phyloP scores from a whole-genome alignment of 331 rosid species.

The Spiraea crenata region DNA sequence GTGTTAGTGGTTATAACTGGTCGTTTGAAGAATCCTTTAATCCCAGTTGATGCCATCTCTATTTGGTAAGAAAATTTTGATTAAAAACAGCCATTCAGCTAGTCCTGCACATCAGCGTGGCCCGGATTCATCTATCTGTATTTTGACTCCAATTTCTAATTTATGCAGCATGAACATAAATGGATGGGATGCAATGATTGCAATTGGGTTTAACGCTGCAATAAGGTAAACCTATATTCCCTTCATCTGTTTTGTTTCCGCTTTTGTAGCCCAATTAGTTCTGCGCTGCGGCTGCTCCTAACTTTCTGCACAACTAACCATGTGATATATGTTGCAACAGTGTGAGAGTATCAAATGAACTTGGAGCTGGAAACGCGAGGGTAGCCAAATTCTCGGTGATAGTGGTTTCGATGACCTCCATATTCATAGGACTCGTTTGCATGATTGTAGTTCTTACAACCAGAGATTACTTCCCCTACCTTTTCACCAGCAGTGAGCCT shows the following conservation, averaged over 20 bases:
- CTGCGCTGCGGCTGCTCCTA: too few species aligned
- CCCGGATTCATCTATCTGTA: background rate
- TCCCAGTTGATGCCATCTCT: conserved; percentile 73
- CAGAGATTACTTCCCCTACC: conserved; percentile 56
- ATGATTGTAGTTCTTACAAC: conserved; percentile 44
- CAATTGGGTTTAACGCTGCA: conserved; percentile 73
- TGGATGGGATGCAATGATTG: conserved; percentile 82
- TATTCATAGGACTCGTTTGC: conserved; percentile 52
- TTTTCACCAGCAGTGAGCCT: conserved; percentile 56
- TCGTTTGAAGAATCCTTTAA: conserved; percentile 53
- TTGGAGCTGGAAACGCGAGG: conserved; percentile 57
- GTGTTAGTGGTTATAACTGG: conserved; percentile 64
- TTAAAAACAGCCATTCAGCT: background rate
- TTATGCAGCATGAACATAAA: conserved; percentile 62
- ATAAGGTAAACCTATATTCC: conserved; percentile 46
- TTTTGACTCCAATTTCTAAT: background rate
- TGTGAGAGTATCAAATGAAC: conserved; percentile 89
- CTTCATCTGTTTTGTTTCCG: background rate
- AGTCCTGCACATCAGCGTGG: too few species aligned
- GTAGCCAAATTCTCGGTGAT: conserved; percentile 61
- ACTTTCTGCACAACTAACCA: background rate
- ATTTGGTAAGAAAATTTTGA: conserved; percentile 45
- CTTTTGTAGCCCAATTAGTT: background rate
- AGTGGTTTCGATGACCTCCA: conserved; percentile 67
- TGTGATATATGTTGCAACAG: conserved; percentile 34